A percentile compares a stretch with the other conserved stretches of the same genome.
These are phyloP conservation scores for Pythium rishiriense DNA, from an alignment of 352 stramenopile genomes.

Conservation along the genomic window DNA sequence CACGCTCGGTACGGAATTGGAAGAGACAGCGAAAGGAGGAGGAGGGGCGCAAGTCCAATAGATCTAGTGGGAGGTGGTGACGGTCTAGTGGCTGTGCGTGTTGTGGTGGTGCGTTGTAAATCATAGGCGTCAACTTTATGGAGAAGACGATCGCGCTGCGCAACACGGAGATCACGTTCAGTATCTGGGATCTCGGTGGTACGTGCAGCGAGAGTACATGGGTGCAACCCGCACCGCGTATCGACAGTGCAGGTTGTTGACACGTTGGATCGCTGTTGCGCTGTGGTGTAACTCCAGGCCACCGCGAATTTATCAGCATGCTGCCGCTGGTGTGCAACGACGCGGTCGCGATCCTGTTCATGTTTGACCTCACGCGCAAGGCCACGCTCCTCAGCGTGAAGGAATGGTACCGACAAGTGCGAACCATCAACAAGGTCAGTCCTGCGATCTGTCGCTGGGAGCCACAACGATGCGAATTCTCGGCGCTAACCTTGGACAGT, in stretches of 20 bases:
- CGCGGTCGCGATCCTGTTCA: slow-evolving; percentile 94
- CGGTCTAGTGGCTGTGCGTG: background rate
- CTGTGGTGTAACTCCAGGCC: slow-evolving; percentile 32
- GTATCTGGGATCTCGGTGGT: slow-evolving; percentile 94
- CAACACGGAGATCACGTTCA: slow-evolving; percentile 96
- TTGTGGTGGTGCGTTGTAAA: background rate
- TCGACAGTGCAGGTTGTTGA: background rate
- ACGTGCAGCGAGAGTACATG: slow-evolving; percentile 7
- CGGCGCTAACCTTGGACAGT: no score
- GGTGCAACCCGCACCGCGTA: background rate
- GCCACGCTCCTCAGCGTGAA: slow-evolving; percentile 91
- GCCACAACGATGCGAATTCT: background rate
- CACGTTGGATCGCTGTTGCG: no score
- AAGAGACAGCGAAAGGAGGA: background rate
- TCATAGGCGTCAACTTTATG: slow-evolving; percentile 93
- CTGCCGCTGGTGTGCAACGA: slow-evolving; percentile 95
- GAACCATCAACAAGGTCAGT: slow-evolving; percentile 90
- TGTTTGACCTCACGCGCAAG: slow-evolving; percentile 94
- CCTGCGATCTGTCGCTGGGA: no score
- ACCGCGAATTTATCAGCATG: slow-evolving; percentile 95
- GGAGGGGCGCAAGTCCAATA: background rate
- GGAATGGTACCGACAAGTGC: slow-evolving; percentile 92
- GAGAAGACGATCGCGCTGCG: slow-evolving; percentile 94
- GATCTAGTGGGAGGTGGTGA: no score
- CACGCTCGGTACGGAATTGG: slow-evolving; percentile 73